Conservation (phyloP, 257 asterid species). For the Cynanchum wilfordii region DNA sequence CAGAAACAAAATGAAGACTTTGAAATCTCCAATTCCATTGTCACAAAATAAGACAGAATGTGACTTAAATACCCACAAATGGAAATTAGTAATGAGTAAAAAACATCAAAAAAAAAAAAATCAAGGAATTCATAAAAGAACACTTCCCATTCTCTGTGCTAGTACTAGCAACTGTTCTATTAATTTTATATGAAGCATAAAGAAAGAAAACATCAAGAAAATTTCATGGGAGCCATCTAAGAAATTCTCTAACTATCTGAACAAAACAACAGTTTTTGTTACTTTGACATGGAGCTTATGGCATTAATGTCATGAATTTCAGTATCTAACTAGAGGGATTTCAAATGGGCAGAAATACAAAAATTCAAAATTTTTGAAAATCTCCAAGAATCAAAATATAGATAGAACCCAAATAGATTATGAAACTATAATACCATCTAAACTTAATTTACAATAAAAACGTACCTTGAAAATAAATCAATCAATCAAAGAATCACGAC, state of each 20-base stretch:
- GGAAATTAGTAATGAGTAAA: background rate
- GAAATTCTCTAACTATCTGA: background rate
- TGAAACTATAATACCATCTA: too few species aligned
- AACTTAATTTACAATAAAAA: too few species aligned
- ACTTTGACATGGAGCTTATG: background rate
- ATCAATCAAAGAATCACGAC: too few species aligned
- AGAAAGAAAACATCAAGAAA: background rate
- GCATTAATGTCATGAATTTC: background rate
- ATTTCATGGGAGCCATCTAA: background rate
- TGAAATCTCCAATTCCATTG: background rate
- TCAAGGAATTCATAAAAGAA: background rate
- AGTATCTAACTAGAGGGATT: background rate
- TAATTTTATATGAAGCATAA: background rate
- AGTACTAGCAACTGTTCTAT: background rate
- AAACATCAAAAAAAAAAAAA: background rate
- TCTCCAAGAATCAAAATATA: too few species aligned
- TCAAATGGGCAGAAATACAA: too few species aligned
- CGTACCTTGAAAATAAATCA: too few species aligned
- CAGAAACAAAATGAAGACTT: background rate
- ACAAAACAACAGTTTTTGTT: background rate
- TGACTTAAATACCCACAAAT: background rate
- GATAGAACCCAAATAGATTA: too few species aligned
- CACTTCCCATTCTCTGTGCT: background rate
- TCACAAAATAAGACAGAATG: background rate
- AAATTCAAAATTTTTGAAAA: too few species aligned